Conservation (phyloP, 164 flowering plant species). For the Amborella trichopoda region DNA sequence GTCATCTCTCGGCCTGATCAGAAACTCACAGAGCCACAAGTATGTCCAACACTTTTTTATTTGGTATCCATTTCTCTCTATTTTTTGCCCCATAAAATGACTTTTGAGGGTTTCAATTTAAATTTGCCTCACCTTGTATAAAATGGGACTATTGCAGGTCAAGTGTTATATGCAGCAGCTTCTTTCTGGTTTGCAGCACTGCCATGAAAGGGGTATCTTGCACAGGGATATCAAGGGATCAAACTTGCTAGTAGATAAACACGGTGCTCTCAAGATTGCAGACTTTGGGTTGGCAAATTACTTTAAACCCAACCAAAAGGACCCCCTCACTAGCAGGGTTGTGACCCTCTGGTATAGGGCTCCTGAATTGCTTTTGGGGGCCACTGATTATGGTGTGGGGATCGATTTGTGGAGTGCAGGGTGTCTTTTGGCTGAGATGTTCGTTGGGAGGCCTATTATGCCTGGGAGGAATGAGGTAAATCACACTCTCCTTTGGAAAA, state of each 20-base stretch:
- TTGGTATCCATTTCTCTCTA: no score
- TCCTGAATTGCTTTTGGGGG: conserved; percentile 61
- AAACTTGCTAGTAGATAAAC: conserved; percentile 41
- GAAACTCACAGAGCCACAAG: conserved; percentile 56
- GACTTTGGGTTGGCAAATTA: conserved; percentile 64
- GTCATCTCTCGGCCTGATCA: conserved; percentile 28
- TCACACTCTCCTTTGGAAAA: no score
- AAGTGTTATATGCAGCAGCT: conserved; percentile 65
- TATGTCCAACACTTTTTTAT: conserved; percentile 3
- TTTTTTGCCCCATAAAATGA: no score
- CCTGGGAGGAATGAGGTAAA: conserved; percentile 66
- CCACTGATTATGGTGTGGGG: conserved; percentile 61
- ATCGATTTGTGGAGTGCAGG: conserved; percentile 81
- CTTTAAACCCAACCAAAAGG: conserved; percentile 23
- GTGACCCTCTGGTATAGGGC: conserved; percentile 81
- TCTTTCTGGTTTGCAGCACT: conserved; percentile 56
- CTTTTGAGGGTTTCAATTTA: no score
- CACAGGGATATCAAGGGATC: conserved; percentile 68
- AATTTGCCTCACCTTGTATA: no score
- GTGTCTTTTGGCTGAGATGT: conserved; percentile 65
- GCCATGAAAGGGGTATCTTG: conserved; percentile 52
- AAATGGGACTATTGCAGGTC: no score
- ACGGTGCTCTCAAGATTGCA: conserved; percentile 57
- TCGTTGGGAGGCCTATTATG: conserved; percentile 51
- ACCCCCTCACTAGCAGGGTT: conserved; percentile 50